Evolutionary conservation across 2,329 filamentous ascomycete genomes (phyloP).

Genomic region (Pseudogymnoascus sp.): DNA sequence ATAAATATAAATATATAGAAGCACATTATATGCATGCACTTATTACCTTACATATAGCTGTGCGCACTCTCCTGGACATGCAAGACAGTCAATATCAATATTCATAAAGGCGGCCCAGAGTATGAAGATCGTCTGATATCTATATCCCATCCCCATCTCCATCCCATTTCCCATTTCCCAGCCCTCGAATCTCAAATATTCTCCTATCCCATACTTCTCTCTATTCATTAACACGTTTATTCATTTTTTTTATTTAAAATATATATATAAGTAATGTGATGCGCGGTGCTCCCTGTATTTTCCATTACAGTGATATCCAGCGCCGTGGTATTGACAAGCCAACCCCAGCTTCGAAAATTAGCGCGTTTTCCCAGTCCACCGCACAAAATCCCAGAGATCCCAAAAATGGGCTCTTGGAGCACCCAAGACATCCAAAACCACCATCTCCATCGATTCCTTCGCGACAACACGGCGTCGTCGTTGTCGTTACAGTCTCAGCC

Average conservation of each 20-base stretch:
- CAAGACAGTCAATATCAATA: background rate
- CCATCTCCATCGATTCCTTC: constrained; percentile 2
- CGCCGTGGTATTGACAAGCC: background rate
- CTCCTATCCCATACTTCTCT: background rate
- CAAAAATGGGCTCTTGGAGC: constrained; percentile 6
- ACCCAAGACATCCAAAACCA: background rate
- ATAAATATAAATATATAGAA: background rate
- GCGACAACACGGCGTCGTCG: background rate
- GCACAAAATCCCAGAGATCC: background rate
- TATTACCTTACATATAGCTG: background rate
- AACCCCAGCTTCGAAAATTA: constrained; percentile 8
- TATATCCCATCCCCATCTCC: no score
- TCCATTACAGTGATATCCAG: background rate
- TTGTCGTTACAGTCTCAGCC: background rate
- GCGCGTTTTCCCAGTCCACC: constrained; percentile 1
- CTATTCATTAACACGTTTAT: background rate
- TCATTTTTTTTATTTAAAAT: background rate
- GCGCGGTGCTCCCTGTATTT: background rate
- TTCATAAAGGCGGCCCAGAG: background rate
- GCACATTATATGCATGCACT: background rate
- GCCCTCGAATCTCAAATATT: background rate
- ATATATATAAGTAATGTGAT: background rate
- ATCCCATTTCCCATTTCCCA: background rate
- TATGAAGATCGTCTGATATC: background rate
- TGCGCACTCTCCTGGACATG: background rate